phyloP scores from a whole-genome alignment of 331 rosid species.

The Arachis monticola region DNA sequence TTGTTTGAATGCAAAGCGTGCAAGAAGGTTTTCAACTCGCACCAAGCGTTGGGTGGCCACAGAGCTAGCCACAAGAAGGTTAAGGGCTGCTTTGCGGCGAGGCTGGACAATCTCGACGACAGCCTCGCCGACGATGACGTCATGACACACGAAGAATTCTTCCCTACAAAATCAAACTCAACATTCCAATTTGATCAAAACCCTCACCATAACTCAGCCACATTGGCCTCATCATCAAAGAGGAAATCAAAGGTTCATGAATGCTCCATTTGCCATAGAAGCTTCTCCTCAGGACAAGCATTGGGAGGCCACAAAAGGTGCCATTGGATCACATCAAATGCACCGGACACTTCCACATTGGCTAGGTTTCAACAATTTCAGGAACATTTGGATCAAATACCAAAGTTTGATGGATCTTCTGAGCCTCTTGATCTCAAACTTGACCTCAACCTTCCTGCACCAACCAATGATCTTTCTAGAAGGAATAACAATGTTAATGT shows the following conservation, averaged over 20 bases:
- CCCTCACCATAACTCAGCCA: constrained; percentile 33
- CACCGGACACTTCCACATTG: constrained; percentile 53
- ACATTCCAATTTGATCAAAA: constrained; percentile 45
- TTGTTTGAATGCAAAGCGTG: constrained; percentile 96
- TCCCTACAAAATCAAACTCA: constrained; percentile 61
- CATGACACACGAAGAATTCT: constrained; percentile 62
- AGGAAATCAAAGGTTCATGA: constrained; percentile 80
- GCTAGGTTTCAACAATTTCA: constrained; percentile 76
- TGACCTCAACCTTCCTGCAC: constrained; percentile 87
- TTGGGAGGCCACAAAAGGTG: constrained; percentile 95
- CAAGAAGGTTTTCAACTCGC: constrained; percentile 89
- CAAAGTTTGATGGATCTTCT: constrained; percentile 52
- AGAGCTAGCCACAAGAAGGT: constrained; percentile 97
- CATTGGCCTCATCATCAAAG: constrained; percentile 60
- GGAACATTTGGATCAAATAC: constrained; percentile 57
- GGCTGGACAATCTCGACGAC: constrained; percentile 59
- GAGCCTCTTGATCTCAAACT: constrained; percentile 69
- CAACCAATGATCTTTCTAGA: constrained; percentile 35
- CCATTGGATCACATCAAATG: constrained; percentile 94
- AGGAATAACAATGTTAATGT: constrained; percentile 32
- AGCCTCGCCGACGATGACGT: constrained; percentile 58
- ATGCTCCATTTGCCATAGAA: constrained; percentile 92
- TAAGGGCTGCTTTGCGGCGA: constrained; percentile 89
- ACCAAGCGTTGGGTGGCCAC: constrained; percentile 96
- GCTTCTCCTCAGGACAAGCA: constrained; percentile 93